Conservation (phyloP, 1,284 basidiomycete species). For the Tilletia walkeri region DNA sequence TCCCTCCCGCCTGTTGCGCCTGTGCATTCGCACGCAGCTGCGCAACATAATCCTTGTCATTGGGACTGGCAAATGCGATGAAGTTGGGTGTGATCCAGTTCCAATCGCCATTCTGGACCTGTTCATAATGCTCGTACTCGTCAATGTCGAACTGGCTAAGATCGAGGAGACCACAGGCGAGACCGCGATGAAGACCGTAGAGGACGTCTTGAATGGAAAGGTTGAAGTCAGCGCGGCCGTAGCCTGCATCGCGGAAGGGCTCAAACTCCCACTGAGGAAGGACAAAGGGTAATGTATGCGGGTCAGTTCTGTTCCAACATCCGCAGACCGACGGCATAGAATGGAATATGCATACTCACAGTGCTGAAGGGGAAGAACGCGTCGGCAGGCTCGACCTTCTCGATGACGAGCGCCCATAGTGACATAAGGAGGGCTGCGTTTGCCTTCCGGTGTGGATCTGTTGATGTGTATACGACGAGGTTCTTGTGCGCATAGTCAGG, state of each 20-base stretch:
- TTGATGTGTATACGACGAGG: conserved; percentile 84
- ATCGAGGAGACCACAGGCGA: conserved; percentile 81
- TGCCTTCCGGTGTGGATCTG: conserved; percentile 80
- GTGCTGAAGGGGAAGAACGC: conserved; percentile 72
- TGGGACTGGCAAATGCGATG: conserved; percentile 88
- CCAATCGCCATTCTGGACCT: conserved; percentile 72
- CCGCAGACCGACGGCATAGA: background rate
- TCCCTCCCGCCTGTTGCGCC: conserved; percentile 60
- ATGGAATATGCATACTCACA: conserved; percentile 13
- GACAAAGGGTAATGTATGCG: background rate
- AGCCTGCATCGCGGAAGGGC: conserved; percentile 92
- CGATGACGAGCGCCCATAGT: conserved; percentile 85
- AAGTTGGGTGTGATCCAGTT: conserved; percentile 73
- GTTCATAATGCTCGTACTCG: conserved; percentile 83
- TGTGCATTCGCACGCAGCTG: conserved; percentile 58
- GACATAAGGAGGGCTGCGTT: conserved; percentile 90
- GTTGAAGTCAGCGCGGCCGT: conserved; percentile 87
- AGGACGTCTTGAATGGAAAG: conserved; percentile 79
- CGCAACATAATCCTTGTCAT: conserved; percentile 49
- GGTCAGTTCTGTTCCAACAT: background rate
- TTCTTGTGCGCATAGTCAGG: conserved; percentile 68
- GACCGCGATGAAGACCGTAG: conserved; percentile 92
- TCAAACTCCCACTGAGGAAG: conserved; percentile 66
- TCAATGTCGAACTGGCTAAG: conserved; percentile 80
- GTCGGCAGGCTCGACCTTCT: conserved; percentile 86